A percentile compares a stretch with the other conserved stretches of the same genome.
phyloP scores from a whole-genome alignment of 768 basidiomycete genomes.

The Boletus bicolor region DNA sequence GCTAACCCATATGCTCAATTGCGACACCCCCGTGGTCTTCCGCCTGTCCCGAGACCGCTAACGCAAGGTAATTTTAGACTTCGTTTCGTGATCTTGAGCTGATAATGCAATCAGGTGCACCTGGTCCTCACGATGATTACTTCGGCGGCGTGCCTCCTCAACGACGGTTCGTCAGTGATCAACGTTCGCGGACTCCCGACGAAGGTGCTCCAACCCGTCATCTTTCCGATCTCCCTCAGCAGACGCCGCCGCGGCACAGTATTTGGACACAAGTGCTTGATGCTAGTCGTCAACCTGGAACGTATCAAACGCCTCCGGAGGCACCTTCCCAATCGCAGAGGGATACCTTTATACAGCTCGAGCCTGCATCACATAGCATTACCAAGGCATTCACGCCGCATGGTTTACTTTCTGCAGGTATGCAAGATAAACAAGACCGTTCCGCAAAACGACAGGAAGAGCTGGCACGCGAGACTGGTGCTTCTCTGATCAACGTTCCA shows the following conservation, averaged over 20 bases:
- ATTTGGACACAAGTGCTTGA: conserved; percentile 92
- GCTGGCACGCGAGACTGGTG: conserved; percentile 86
- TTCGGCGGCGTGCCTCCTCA: conserved; percentile 33
- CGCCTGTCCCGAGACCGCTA: conserved; percentile 54
- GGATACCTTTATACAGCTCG: conserved; percentile 74
- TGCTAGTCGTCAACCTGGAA: conserved; percentile 50
- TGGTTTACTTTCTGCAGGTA: conserved; percentile 89
- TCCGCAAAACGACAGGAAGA: conserved; percentile 96
- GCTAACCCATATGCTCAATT: conserved; percentile 44
- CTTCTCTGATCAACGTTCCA: conserved; percentile 92
- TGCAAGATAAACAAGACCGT: conserved; percentile 93
- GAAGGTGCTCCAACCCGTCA: conserved; percentile 54
- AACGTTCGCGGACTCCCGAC: conserved; percentile 53
- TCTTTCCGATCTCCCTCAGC: conserved; percentile 52
- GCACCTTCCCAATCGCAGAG: conserved; percentile 30
- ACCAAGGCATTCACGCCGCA: conserved; percentile 95
- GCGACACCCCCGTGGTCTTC: conserved; percentile 60
- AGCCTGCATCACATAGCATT: conserved; percentile 65
- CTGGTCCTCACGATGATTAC: conserved; percentile 47
- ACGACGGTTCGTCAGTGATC: conserved; percentile 54
- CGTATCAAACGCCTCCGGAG: conserved; percentile 34
- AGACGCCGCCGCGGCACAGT: conserved; percentile 53
- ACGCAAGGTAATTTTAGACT: conserved; percentile 40
- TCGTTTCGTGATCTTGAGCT: conserved; percentile 1
- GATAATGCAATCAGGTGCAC: conserved; percentile 11